Evolutionary conservation across 768 basidiomycete species (phyloP).

Genomic region (Kwoniella dendrophila): DNA sequence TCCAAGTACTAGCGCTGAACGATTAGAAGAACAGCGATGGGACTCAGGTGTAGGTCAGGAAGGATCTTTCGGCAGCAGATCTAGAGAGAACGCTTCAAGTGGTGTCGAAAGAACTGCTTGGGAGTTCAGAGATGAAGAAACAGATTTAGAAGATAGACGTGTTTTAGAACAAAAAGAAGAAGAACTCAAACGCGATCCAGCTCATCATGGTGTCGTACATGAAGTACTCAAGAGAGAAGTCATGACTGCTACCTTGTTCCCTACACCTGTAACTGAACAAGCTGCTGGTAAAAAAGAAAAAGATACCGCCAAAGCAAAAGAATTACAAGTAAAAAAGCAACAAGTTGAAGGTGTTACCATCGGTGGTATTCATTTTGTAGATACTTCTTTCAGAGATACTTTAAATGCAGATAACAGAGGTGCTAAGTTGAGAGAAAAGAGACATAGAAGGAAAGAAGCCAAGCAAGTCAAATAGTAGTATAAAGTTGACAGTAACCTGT

Average conservation of each 20-base stretch:
- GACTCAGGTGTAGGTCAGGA: slow-evolving; percentile 41
- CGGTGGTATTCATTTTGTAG: slow-evolving; percentile 24
- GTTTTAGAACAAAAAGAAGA: slow-evolving; percentile 19
- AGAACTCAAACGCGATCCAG: slow-evolving; percentile 20
- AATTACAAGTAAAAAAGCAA: slow-evolving; percentile 8
- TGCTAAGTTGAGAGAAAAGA: slow-evolving; percentile 24
- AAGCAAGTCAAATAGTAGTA: slow-evolving; percentile 18
- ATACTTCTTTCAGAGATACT: slow-evolving; percentile 15
- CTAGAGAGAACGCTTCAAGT: neutral
- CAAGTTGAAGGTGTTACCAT: slow-evolving; percentile 20
- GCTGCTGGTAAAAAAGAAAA: slow-evolving; percentile 19
- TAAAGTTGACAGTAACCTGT: no score
- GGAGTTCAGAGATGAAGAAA: slow-evolving; percentile 50
- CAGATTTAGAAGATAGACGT: slow-evolving; percentile 19
- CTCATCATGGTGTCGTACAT: slow-evolving; percentile 22
- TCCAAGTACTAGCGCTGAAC: slow-evolving; percentile 37
- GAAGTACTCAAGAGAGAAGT: slow-evolving; percentile 23
- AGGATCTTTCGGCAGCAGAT: slow-evolving; percentile 38
- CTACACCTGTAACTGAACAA: slow-evolving; percentile 19
- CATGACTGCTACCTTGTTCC: slow-evolving; percentile 23
- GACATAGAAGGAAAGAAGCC: slow-evolving; percentile 15
- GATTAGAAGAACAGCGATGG: slow-evolving; percentile 44
- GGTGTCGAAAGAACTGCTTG: slow-evolving; percentile 49
- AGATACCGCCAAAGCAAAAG: slow-evolving; percentile 5
- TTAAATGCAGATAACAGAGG: slow-evolving; percentile 11